Evolutionary conservation across 2,329 filamentous ascomycete species (phyloP).

Genomic region (Leptographium flavum): DNA sequence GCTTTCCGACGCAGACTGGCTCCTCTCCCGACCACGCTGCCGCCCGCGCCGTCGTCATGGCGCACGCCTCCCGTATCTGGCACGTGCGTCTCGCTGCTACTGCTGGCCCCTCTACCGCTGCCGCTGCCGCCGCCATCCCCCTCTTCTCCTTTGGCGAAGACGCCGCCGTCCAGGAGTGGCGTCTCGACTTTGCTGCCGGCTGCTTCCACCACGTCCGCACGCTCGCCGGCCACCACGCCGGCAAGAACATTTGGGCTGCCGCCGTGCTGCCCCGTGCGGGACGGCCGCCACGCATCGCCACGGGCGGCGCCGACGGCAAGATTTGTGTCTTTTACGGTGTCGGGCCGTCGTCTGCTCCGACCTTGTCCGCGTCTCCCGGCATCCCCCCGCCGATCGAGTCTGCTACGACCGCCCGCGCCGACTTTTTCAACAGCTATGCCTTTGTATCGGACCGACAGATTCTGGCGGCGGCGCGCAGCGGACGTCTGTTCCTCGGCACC

Average conservation of each 20-base stretch:
- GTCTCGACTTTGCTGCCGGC: slow-evolving; percentile 28
- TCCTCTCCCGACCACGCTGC: slow-evolving; percentile 7
- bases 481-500: slow-evolving; percentile 10
- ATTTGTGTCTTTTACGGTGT: slow-evolving; percentile 30
- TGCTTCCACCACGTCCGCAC: slow-evolving; percentile 37
- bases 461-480: slow-evolving; percentile 29
- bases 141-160: slow-evolving; percentile 80
- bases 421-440: slow-evolving; percentile 25
- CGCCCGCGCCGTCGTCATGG: slow-evolving; percentile 53
- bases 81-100: slow-evolving; percentile 47
- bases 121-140: neutral
- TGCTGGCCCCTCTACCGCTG: slow-evolving; percentile 29
- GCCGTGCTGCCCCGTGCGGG: slow-evolving; percentile 23
- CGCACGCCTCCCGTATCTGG: slow-evolving; percentile 85
- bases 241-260: slow-evolving; percentile 85
- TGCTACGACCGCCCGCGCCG: neutral
- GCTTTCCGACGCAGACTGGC: slow-evolving; percentile 30
- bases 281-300: slow-evolving; percentile 35
- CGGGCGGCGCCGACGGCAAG: slow-evolving; percentile 75
- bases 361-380: neutral
- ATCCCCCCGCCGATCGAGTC: too few species aligned
- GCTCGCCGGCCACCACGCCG: slow-evolving; percentile 59
- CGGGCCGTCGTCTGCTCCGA: neutral
- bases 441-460: slow-evolving; percentile 68
- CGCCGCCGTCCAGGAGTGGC: slow-evolving; percentile 62